phyloP scores from a whole-genome alignment of 2,329 filamentous ascomycete species.

The Sclerotinia nivalis region DNA sequence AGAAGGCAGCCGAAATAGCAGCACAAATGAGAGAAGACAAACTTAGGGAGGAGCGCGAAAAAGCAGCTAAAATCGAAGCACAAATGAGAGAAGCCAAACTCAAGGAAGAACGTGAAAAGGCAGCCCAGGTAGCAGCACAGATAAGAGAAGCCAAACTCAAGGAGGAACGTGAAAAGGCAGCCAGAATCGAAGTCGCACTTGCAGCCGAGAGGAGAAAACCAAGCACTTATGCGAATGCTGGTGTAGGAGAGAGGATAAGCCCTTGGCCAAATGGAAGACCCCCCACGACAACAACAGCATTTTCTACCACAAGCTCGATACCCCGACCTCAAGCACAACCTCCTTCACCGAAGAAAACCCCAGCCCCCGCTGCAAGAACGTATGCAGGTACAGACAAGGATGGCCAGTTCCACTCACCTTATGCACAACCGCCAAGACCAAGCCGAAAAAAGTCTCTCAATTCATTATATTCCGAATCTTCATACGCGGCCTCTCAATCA shows the following conservation, averaged over 20 bases:
- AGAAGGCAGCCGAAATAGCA: conserved; percentile 29
- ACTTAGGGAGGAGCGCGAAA: not conserved
- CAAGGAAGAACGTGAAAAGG: not conserved
- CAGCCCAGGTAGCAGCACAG: not conserved
- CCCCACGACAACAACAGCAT: conserved; percentile 39
- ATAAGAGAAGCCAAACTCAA: not conserved
- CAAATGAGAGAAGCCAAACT: not conserved
- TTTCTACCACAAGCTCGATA: conserved; percentile 38
- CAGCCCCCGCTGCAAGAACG: conserved; percentile 55
- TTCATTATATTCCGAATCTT: conserved; percentile 77
- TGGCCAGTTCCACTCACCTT: conserved; percentile 73
- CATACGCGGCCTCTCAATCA: conserved; percentile 81
- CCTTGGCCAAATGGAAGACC: conserved; percentile 67
- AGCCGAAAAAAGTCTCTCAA: conserved; percentile 62
- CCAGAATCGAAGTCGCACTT: not conserved
- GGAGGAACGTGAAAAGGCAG: conserved; percentile 31
- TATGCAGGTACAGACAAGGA: conserved; percentile 61
- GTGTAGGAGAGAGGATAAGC: conserved; percentile 68
- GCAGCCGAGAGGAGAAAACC: conserved; percentile 37
- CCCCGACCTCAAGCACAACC: conserved; percentile 42
- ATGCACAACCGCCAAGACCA: conserved; percentile 64
- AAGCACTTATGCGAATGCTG: conserved; percentile 60
- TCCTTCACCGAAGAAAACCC: conserved; percentile 47
- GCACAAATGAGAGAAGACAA: not conserved
- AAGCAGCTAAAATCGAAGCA: not conserved